phyloP scores from a whole-genome alignment of 139 green algal genomes.

The Chlorella sp. region DNA sequence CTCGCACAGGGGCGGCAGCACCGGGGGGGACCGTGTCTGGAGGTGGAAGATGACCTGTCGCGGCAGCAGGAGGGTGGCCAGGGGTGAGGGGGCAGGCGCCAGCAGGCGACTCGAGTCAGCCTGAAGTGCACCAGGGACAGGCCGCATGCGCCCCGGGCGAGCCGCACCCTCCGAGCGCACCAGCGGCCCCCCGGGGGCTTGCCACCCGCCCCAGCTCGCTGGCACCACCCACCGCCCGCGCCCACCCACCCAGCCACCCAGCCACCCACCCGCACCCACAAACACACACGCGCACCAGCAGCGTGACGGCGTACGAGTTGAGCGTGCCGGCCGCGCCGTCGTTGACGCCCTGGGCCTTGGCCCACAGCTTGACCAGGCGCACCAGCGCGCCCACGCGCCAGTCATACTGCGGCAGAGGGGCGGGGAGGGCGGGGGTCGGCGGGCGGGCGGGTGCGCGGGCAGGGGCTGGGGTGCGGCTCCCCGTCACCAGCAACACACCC shows the following conservation, averaged over 20 bases:
- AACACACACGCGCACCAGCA: too few species aligned
- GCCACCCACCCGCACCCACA: too few species aligned
- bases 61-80: too few species aligned
- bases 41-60: conserved; percentile 55
- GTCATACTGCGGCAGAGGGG: conserved; percentile 21
- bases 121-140: background rate
- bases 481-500: background rate
- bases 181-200: too few species aligned
- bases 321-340: conserved; percentile 70
- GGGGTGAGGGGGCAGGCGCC: too few species aligned
- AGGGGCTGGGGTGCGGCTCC: background rate
- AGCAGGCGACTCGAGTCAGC: too few species aligned
- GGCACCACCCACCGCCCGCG: too few species aligned
- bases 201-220: too few species aligned
- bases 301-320: conserved; percentile 77
- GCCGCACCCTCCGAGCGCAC: too few species aligned
- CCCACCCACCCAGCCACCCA: too few species aligned
- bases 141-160: too few species aligned
- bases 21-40: conserved; percentile 35
- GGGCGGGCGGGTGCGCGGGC: too few species aligned
- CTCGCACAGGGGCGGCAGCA: conserved; percentile 51
- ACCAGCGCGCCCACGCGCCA: conserved; percentile 46
- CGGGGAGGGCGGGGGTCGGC: background rate
- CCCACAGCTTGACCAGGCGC: conserved; percentile 82
- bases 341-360: conserved; percentile 69